A percentile compares a stretch with the other conserved stretches of the same genome.
phyloP scores from a whole-genome alignment of 2,329 filamentous ascomycete genomes.

The Pleoardoris graminearum region DNA sequence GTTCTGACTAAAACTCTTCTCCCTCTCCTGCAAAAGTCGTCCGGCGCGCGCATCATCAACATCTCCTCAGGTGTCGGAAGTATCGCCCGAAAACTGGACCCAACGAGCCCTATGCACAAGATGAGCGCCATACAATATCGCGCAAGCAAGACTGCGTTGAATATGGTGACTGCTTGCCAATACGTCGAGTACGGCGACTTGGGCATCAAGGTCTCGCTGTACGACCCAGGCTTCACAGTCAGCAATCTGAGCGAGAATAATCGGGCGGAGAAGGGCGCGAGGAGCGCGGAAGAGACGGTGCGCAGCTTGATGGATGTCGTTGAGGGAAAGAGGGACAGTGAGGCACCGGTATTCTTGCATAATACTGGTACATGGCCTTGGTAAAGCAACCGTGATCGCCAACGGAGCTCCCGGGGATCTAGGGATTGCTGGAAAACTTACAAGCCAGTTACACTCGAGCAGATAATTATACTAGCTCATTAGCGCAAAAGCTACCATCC shows the following conservation, averaged over 20 bases:
- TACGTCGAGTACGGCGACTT: constrained; percentile 31
- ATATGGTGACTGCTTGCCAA: constrained; percentile 44
- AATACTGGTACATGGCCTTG: constrained; percentile 39
- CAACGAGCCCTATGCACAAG: constrained; percentile 32
- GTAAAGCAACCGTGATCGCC: constrained; percentile 15
- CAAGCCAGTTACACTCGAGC: too few relatives aligned
- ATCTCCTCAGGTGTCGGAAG: constrained; percentile 42
- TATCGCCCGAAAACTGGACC: constrained; percentile 33
- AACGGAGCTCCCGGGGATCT: background rate
- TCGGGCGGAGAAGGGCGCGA: constrained; percentile 42
- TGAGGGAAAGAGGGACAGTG: constrained; percentile 43
- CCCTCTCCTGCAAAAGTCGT: constrained; percentile 21
- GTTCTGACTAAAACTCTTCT: constrained; percentile 28
- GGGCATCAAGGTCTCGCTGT: constrained; percentile 46
- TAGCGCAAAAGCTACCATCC: too few relatives aligned
- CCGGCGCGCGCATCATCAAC: constrained; percentile 39
- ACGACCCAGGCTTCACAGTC: constrained; percentile 45
- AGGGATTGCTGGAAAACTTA: background rate
- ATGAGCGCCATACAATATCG: constrained; percentile 36
- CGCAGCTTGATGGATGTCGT: constrained; percentile 43
- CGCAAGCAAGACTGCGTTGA: constrained; percentile 45
- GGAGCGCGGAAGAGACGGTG: constrained; percentile 38
- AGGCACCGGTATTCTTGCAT: constrained; percentile 38
- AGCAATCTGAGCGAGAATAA: constrained; percentile 41
- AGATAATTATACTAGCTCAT: too few relatives aligned